Evolutionary conservation across 352 stramenopile species (phyloP), one percentile per base, ranked within the genome.

Genomic region (Phytophthora lateralis): DNA sequence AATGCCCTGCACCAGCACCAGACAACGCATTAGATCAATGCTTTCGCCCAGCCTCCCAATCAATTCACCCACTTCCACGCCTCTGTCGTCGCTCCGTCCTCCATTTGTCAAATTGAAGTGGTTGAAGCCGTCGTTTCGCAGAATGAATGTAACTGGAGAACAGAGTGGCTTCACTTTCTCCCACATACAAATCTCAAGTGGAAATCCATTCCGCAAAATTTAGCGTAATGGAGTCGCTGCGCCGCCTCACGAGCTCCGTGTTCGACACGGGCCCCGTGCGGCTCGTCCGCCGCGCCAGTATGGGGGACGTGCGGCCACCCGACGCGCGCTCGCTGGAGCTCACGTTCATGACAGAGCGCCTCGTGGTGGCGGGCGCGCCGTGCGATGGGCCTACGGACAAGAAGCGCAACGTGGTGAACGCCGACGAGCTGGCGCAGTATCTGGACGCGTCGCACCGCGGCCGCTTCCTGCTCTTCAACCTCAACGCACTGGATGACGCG

Each of bases 401-500:
- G 68, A 89, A 90, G 52, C 67, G 55, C 30, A 90, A 93, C 49
- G 59, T 80, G 32, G 83, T 89, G 55, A 96, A 95, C 46, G 75
- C 69, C 2, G 67, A 81, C 41, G 85, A 95, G 54, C 69, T 96
- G 27, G 81, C 72, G 18, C 43, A 66, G 24, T 89, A 75, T 58
- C 54, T 95, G 17, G 81, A 93, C 27, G 49, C 58, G 1, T 47
- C 73, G n/a, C 72, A 93, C 65, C 62, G 62, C 32, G 67, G 77
- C 21, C 80, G 82, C 49, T 95, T 87, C 56, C 47, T 95, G 49
- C 56, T 95, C n/a, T 90, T 96, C 60, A 94, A 90, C 54, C 74
- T 95, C 14, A 90, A 89, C 55, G 58, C 75, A 20, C 55, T 92
- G 34, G 68, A 78, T 18, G 42, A 41, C 63, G 24, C 38, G 29